A percentile compares a stretch with the other conserved stretches of the same genome.
phyloP scores from a whole-genome alignment of 176 grass and related monocot genomes.

The Paspalum vaginatum region DNA sequence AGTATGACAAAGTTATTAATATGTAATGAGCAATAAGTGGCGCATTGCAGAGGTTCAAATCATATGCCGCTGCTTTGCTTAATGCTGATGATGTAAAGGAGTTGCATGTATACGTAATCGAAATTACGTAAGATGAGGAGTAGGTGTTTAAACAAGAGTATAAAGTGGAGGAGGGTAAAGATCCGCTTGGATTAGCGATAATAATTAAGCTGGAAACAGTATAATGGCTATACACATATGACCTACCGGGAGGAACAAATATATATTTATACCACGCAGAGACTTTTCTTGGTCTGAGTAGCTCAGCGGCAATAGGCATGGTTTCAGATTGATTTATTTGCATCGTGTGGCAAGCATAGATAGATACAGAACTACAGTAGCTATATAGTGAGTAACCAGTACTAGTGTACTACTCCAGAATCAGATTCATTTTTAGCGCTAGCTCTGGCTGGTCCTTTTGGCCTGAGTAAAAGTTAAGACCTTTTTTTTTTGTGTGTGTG shows the following conservation, averaged over 20 bases:
- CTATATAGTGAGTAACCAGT: conserved; percentile 19
- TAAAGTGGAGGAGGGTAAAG: conserved; percentile 10
- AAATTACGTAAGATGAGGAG: conserved; percentile 45
- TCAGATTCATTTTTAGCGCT: conserved; percentile 47
- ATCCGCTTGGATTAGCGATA: not conserved
- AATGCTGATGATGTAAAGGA: conserved; percentile 48
- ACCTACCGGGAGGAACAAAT: not conserved
- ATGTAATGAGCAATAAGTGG: conserved; percentile 23
- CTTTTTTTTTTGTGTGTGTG: conserved; percentile 5
- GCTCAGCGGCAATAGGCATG: conserved; percentile 27
- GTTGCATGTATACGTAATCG: conserved; percentile 34
- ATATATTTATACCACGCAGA: too few species aligned
- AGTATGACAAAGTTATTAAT: not conserved
- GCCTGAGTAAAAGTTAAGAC: conserved; percentile 19
- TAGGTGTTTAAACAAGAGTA: conserved; percentile 43
- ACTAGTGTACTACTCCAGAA: too few species aligned
- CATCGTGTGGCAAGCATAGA: not conserved
- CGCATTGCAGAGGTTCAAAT: conserved; percentile 20
- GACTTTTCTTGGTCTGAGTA: conserved; percentile 24
- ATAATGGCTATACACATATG: conserved; percentile 33
- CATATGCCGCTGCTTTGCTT: not conserved
- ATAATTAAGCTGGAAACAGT: conserved; percentile 5
- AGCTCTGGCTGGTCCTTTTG: conserved; percentile 6
- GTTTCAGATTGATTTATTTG: conserved; percentile 44
- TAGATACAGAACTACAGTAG: conserved; percentile 19